Conservation (phyloP, 441 rosid species). For the Theobroma grandiflorum region DNA sequence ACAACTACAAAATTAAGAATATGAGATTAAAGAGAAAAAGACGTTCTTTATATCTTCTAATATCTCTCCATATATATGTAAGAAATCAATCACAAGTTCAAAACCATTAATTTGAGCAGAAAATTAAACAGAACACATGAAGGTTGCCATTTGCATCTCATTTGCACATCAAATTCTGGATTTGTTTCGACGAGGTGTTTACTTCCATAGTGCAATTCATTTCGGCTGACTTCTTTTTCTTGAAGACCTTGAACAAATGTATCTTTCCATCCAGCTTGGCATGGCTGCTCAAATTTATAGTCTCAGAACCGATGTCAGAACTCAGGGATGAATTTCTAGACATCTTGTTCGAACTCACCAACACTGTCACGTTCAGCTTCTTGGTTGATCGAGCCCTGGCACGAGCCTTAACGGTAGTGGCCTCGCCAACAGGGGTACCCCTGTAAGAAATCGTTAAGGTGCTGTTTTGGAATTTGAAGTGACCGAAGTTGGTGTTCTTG, state of each 20-base stretch:
- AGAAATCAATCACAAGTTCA: background rate
- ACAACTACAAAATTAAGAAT: background rate
- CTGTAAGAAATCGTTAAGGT: background rate
- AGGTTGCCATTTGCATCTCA: background rate
- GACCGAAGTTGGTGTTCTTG: slow-evolving; percentile 13
- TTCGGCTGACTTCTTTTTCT: slow-evolving; percentile 17
- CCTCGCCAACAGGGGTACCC: background rate
- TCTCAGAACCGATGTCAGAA: background rate
- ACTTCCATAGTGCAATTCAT: slow-evolving; percentile 14
- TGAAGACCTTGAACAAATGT: background rate
- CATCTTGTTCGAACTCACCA: background rate
- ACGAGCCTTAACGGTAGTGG: background rate
- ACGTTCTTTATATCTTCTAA: background rate
- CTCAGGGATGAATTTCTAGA: background rate
- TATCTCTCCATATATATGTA: background rate
- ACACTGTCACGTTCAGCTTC: background rate
- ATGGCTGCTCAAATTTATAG: background rate
- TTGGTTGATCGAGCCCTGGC: slow-evolving; percentile 13
- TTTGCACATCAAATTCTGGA: background rate
- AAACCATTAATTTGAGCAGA: background rate
- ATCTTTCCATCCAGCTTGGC: background rate
- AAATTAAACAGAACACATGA: background rate
- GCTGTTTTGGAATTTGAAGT: background rate
- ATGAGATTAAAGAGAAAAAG: background rate
- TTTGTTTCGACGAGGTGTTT: background rate